Conservation (phyloP, 2,329 filamentous ascomycete species). For the Dactylellina sp. region DNA sequence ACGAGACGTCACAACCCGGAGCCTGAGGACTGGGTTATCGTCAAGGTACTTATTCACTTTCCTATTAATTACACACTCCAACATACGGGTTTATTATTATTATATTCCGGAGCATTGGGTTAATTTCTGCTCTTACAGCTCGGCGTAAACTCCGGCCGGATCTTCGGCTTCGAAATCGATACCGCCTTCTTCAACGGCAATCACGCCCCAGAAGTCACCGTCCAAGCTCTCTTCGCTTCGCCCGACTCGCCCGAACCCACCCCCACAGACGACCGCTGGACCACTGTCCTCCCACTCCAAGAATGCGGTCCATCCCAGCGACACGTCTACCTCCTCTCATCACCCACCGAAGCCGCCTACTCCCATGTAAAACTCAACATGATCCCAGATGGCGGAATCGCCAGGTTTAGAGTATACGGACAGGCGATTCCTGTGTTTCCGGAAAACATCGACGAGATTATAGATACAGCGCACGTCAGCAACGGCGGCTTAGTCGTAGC, state of each 20-base stretch:
- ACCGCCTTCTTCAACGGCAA: slow-evolving; percentile 86
- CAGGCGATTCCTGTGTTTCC: slow-evolving; percentile 81
- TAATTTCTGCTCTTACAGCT: slow-evolving; percentile 62
- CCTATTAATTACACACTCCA: background rate
- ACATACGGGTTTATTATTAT: no score
- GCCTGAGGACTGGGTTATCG: slow-evolving; percentile 75
- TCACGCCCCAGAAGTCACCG: slow-evolving; percentile 81
- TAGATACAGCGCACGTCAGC: slow-evolving; percentile 81
- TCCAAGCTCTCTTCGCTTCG: slow-evolving; percentile 78
- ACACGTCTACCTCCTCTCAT: slow-evolving; percentile 77
- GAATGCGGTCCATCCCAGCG: slow-evolving; percentile 80
- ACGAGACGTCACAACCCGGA: slow-evolving; percentile 74
- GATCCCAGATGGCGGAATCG: slow-evolving; percentile 88
- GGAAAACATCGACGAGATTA: slow-evolving; percentile 72
- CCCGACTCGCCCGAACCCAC: slow-evolving; percentile 69
- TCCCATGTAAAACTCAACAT: slow-evolving; percentile 84
- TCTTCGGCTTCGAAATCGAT: slow-evolving; percentile 81
- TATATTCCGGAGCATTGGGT: no score
- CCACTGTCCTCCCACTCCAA: slow-evolving; percentile 76
- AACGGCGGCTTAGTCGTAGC: slow-evolving; percentile 81
- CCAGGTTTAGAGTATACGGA: slow-evolving; percentile 81
- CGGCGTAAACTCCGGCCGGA: slow-evolving; percentile 76
- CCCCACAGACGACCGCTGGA: slow-evolving; percentile 68
- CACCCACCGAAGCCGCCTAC: slow-evolving; percentile 74
- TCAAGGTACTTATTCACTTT: slow-evolving; percentile 62